These are phyloP conservation scores for Zymoseptoria ardabiliae DNA, from an alignment of 2,329 filamentous ascomycete genomes.

Conservation along the genomic window DNA sequence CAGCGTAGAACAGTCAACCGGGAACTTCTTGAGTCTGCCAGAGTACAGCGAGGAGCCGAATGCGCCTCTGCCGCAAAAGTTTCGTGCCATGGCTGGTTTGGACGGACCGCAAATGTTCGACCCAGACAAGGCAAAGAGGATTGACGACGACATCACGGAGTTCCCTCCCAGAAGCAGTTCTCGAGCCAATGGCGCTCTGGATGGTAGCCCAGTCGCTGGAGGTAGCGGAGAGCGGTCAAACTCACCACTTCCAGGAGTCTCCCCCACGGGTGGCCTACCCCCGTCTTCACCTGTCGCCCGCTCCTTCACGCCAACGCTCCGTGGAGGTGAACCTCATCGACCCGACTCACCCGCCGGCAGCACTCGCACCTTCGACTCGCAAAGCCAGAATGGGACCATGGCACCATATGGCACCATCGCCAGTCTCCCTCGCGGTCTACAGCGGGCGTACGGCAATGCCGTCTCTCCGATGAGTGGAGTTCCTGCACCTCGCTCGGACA, in stretches of 20 bases:
- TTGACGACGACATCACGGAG: background rate
- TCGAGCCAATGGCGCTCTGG: background rate
- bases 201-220: background rate
- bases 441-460: constrained; percentile 28
- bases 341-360: background rate
- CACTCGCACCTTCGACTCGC: background rate
- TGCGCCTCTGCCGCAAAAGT: constrained; percentile 30
- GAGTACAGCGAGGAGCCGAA: constrained; percentile 61
- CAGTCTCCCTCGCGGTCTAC: constrained; percentile 23
- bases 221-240: background rate
- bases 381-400: background rate
- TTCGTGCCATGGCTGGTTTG: constrained; percentile 30
- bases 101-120: constrained; percentile 18
- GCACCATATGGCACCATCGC: constrained; percentile 4
- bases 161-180: background rate
- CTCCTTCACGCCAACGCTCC: background rate
- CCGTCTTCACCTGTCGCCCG: background rate
- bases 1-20: constrained; percentile 55
- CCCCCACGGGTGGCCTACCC: background rate
- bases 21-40: constrained; percentile 75
- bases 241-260: background rate
- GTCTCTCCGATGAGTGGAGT: constrained; percentile 16
- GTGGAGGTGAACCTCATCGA: background rate
- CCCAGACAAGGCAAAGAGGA: background rate
- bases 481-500: constrained; percentile 10